phyloP scores from a whole-genome alignment of 2,329 filamentous ascomycete genomes.

The Cylindrodendrum hubeiense region DNA sequence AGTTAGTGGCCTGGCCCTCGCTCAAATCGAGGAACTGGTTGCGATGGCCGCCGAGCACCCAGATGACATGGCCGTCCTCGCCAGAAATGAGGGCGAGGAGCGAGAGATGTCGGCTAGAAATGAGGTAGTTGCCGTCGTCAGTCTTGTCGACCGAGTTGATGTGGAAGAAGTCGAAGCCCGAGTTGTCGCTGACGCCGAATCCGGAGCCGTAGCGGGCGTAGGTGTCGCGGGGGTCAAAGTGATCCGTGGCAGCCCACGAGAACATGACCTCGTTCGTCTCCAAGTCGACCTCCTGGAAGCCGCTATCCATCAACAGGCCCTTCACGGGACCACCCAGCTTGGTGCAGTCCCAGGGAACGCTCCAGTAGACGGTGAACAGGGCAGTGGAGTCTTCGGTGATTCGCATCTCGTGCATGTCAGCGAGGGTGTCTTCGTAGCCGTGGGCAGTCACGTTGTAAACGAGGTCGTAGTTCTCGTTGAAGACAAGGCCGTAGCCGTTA shows the following conservation, averaged over 20 bases:
- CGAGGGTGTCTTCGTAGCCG: conserved; percentile 47
- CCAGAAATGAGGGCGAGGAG: conserved; percentile 46
- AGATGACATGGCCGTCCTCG: conserved; percentile 47
- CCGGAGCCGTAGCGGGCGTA: conserved; percentile 43
- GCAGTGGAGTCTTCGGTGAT: conserved; percentile 56
- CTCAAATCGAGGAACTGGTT: conserved; percentile 53
- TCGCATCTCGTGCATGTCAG: conserved; percentile 58
- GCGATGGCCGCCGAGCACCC: conserved; percentile 51
- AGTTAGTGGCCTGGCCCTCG: conserved; percentile 49
- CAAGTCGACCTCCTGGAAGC: conserved; percentile 55
- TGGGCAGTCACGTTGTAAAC: conserved; percentile 53
- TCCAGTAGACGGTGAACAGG: conserved; percentile 57
- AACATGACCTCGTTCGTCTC: conserved; percentile 53
- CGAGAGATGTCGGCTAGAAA: conserved; percentile 51
- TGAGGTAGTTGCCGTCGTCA: conserved; percentile 51
- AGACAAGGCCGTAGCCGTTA: conserved; percentile 47
- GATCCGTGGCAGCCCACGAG: conserved; percentile 51
- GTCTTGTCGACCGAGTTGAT: conserved; percentile 51
- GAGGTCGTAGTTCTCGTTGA: conserved; percentile 52
- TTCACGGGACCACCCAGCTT: conserved; percentile 47
- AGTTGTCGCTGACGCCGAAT: conserved; percentile 46
- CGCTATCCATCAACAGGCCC: conserved; percentile 49
- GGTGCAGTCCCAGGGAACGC: conserved; percentile 46
- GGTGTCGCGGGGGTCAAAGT: conserved; percentile 45
- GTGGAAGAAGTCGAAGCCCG: conserved; percentile 54